phyloP scores from a whole-genome alignment of 116 monocot genomes.

The Papilionanthe hybrid region DNA sequence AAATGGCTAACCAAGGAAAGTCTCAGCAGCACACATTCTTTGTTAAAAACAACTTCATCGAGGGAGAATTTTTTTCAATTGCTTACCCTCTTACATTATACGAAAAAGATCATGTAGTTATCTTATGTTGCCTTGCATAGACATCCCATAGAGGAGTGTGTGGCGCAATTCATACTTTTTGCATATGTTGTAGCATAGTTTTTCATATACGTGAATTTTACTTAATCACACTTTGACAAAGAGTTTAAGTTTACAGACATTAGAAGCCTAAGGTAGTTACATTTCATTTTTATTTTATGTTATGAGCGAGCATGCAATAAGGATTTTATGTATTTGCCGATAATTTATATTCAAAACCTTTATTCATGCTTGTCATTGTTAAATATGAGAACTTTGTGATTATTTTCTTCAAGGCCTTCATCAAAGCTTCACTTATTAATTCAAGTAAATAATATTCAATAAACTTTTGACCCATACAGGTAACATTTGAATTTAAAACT shows the following conservation, averaged over 20 bases:
- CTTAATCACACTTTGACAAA: not conserved
- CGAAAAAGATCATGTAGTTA: not conserved
- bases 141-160: no score
- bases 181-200: not conserved
- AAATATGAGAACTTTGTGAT: not conserved
- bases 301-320: not conserved
- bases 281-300: not conserved
- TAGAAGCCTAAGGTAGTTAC: not conserved
- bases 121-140: not conserved
- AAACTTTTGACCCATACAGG: no score
- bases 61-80: not conserved
- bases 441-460: no score
- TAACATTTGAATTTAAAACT: no score
- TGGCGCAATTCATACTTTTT: not conserved
- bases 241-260: not conserved
- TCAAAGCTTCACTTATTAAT: no score
- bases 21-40: not conserved
- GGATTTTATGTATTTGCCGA: not conserved
- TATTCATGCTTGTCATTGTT: not conserved
- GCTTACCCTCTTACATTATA: not conserved
- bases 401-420: no score
- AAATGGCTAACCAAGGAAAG: not conserved
- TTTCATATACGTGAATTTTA: not conserved
- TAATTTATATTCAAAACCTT: not conserved
- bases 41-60: not conserved